Evolutionary conservation across 2,329 filamentous ascomycete species (phyloP).

Genomic region (Claviceps pusilla): DNA sequence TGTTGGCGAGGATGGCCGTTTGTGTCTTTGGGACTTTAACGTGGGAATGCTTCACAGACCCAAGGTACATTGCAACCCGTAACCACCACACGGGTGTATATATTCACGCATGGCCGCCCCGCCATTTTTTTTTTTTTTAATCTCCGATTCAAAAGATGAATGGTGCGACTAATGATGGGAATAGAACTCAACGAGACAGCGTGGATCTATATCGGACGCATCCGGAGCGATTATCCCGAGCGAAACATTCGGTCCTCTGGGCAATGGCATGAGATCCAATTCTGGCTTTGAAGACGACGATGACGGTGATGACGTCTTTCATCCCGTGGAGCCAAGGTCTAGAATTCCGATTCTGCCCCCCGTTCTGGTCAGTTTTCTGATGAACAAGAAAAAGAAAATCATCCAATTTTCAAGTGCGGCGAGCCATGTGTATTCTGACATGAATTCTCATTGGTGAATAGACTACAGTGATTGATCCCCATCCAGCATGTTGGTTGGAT

Average conservation of each 20-base stretch:
- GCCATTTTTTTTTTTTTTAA: neutral
- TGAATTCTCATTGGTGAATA: slow-evolving; percentile 17
- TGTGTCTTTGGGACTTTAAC: slow-evolving; percentile 94
- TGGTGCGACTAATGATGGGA: neutral
- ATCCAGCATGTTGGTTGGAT: slow-evolving; percentile 79
- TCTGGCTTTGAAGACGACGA: slow-evolving; percentile 46
- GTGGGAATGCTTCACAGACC: slow-evolving; percentile 91
- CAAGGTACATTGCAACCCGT: slow-evolving; percentile 27
- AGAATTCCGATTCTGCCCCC: slow-evolving; percentile 77
- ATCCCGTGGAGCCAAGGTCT: slow-evolving; percentile 72
- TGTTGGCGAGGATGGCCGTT: slow-evolving; percentile 81
- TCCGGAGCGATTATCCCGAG: slow-evolving; percentile 35
- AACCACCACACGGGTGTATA: neutral
- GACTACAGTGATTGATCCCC: slow-evolving; percentile 70
- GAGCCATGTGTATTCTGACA: neutral
- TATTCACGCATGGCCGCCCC: neutral
- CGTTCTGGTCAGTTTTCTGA: slow-evolving; percentile 53
- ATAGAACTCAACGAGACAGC: slow-evolving; percentile 22
- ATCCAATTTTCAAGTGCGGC: neutral
- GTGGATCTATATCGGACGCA: slow-evolving; percentile 37
- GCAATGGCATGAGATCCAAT: slow-evolving; percentile 50
- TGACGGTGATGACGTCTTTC: slow-evolving; percentile 49
- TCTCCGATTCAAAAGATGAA: neutral
- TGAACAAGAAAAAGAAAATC: neutral
- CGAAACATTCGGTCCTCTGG: slow-evolving; percentile 47